phyloP scores from a whole-genome alignment of 2,329 filamentous ascomycete species.

The Xylariaceae sp. region DNA sequence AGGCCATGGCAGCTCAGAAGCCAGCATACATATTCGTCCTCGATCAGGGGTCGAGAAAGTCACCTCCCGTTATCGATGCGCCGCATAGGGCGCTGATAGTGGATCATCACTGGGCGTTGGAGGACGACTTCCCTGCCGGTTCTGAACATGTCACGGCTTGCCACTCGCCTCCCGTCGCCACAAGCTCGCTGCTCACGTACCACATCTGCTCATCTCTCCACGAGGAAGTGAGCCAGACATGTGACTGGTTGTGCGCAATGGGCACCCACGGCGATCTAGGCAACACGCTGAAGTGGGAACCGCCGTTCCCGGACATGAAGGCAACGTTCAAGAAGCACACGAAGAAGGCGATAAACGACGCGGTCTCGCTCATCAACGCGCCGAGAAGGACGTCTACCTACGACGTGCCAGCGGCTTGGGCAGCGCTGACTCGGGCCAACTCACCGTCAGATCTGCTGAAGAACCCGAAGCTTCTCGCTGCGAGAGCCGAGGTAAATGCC shows the following conservation, averaged over 20 bases:
- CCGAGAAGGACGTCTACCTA: slow-evolving; percentile 57
- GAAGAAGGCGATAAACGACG: slow-evolving; percentile 57
- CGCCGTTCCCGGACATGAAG: slow-evolving; percentile 62
- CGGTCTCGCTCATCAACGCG: slow-evolving; percentile 60
- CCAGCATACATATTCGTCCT: slow-evolving; percentile 58
- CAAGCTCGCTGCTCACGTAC: slow-evolving; percentile 59
- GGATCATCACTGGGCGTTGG: slow-evolving; percentile 56
- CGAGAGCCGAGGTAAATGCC: slow-evolving; percentile 52
- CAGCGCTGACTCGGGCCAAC: slow-evolving; percentile 45
- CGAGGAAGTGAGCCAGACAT: slow-evolving; percentile 40
- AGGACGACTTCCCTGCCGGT: slow-evolving; percentile 50
- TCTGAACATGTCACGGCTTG: slow-evolving; percentile 56
- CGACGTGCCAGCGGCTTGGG: slow-evolving; percentile 56
- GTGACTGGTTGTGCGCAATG: slow-evolving; percentile 58
- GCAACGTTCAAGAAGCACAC: slow-evolving; percentile 54
- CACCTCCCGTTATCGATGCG: slow-evolving; percentile 46
- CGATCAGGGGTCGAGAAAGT: slow-evolving; percentile 57
- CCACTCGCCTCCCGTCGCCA: slow-evolving; percentile 59
- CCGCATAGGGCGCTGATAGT: slow-evolving; percentile 52
- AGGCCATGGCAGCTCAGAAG: slow-evolving; percentile 42
- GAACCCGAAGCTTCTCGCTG: slow-evolving; percentile 45
- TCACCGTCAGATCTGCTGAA: slow-evolving; percentile 47
- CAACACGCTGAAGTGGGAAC: slow-evolving; percentile 58
- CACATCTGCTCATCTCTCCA: slow-evolving; percentile 55
- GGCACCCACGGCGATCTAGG: slow-evolving; percentile 64